Base-by-base conservation (phyloP, 768 basidiomycete species). In the Polyporus arcularius region DNA sequence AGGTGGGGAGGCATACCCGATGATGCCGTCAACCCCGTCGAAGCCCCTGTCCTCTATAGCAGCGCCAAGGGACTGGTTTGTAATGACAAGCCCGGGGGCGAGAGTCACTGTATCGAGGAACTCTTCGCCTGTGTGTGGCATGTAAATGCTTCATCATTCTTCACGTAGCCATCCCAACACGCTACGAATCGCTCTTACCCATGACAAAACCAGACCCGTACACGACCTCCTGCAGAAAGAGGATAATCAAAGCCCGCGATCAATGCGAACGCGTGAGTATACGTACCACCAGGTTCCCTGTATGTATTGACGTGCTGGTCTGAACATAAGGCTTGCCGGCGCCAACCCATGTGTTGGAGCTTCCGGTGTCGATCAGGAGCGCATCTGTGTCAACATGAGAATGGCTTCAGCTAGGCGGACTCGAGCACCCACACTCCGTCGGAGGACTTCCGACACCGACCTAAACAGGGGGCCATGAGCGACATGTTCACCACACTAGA, bases 271-370 rank as follows among this genome's bases (percentile, higher is more conserved):
- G 21, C 21, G 40, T 53, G 35, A 32, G 73, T 59, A 21, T 67
- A 64, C 68, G 67, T 45, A 68, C 65, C 9, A 72, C 76, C 2
- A 57, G 58, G 16, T 69, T 69, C 0, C 74, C 74, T 4, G 75
- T 79, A 48, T 58, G 60, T 35, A 72, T 67, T 57, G 78, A 78
- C 0, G 83, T 79, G 32, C 68, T 72, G 0, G 82, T 82, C 14
- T 70, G 73, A 1, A 67, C 72, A 71, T 80, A 87, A 26, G 71
- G 55, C 55, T 73, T 76, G 50, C 68, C 71, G 1, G 84, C 85
- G 40, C 84, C 84, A 38, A 85, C 69, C 85, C 84, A 86, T 11
- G 82, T 84, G 68, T 84, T 83, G 35, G 74, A 80, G 72, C 75
- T 79, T 64, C 73, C 82, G 0, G 83, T 86, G 57, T 86, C 85